These are phyloP conservation scores for Calonectria pteridis DNA, from an alignment of 2,329 filamentous ascomycete genomes.

Conservation along the genomic window DNA sequence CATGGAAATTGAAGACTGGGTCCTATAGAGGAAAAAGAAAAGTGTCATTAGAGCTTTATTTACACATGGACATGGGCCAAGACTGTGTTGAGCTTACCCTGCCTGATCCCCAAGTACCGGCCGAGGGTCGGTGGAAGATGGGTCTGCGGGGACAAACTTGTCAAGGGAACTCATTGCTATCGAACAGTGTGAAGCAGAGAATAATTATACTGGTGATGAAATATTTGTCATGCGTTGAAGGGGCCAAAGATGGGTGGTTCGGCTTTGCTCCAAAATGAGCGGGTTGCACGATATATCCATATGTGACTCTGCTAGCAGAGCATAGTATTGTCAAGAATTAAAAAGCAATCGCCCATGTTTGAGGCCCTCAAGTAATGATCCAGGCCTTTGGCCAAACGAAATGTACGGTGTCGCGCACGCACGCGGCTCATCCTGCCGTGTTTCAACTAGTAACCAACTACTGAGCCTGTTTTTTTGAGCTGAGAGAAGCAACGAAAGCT, in stretches of 20 bases:
- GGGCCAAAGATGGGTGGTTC: background rate
- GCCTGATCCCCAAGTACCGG: background rate
- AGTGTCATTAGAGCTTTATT: background rate
- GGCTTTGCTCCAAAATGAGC: background rate
- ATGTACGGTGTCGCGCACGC: no score
- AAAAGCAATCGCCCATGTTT: background rate
- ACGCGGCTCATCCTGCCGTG: background rate
- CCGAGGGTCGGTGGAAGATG: background rate
- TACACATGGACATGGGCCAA: background rate
- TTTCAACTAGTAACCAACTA: background rate
- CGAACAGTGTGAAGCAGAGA: background rate
- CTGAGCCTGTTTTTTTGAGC: background rate
- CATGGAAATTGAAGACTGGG: background rate
- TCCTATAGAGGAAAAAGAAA: background rate
- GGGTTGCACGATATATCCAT: background rate
- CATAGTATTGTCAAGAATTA: background rate
- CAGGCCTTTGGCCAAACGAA: background rate
- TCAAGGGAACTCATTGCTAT: background rate
- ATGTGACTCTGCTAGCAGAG: background rate
- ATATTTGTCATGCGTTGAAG: background rate
- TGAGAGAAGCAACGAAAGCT: background rate
- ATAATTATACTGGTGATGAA: background rate
- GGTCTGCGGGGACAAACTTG: background rate
- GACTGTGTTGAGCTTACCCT: background rate
- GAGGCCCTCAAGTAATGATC: background rate